Evolutionary conservation across 805 yeast genomes (phyloP), one percentile per base, ranked within the genome.

Genomic region (Tetrapisispora taiwanensis): DNA sequence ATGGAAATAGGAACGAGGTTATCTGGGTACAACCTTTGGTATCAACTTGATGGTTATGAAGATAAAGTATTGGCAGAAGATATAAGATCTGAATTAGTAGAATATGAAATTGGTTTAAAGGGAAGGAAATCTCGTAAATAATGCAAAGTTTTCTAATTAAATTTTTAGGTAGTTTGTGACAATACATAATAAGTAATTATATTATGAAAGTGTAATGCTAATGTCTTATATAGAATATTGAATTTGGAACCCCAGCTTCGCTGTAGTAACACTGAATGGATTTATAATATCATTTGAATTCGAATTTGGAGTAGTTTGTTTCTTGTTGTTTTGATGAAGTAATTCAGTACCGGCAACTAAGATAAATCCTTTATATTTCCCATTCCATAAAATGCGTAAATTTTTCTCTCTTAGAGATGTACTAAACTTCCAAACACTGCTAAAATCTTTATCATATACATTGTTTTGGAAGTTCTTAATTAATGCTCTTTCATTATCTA

Each of bases 361-460:
- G 42, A 90, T 60, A 59, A 90, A 84, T 36, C 86, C 94, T 53
- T 82, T 80, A 54, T 76, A 77, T 48, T 83, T 76, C 0, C 97
- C 96, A 54, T 85, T 96, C 96, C 97, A 90, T 37, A 85, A 65
- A 6, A 88, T 40, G 47, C 76, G 78, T 13, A 85, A 52, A 47
- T 76, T 71, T 50, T 70, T 73, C 42, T 79, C 81, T 37, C 76
- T 78, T 27, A 86, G 51, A 36, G 87, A 79, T 0, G 92, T 78
- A 44, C 89, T 75, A 3, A 81, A 63, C 59, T 85, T 88, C 51
- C 88, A 61, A 13, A 86, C 90, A 46, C 85, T 79, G 2, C 80
- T 71, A 55, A 79, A 83, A 38, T 75, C 71, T 27, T 80, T 71
- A 35, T 70, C 70, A 31, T 71, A 69, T 30, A 76, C 75, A 10